phyloP scores from a whole-genome alignment of 2,329 filamentous ascomycete genomes.

The Beauveria rudraprayagi region DNA sequence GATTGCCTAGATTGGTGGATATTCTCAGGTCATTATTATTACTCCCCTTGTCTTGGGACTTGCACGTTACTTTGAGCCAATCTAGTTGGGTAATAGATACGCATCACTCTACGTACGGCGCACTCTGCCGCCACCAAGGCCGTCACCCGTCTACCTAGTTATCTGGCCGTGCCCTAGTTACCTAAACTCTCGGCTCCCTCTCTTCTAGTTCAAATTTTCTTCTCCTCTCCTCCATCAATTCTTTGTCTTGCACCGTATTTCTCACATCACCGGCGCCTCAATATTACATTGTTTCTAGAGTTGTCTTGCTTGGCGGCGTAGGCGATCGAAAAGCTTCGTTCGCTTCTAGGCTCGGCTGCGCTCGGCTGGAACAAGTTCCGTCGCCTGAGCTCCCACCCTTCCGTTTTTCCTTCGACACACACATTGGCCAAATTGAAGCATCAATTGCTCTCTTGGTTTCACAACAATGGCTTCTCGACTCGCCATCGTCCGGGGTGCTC shows the following conservation, averaged over 20 bases:
- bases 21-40: background rate
- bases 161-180: background rate
- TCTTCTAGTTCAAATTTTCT: slow-evolving; percentile 2
- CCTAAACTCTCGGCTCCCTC: background rate
- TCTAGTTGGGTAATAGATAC: slow-evolving; percentile 11
- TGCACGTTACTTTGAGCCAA: background rate
- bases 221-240: background rate
- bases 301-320: background rate
- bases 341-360: background rate
- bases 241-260: background rate
- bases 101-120: background rate
- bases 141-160: background rate
- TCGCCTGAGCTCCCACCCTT: slow-evolving; percentile 5
- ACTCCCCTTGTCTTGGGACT: background rate
- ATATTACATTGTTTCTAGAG: background rate
- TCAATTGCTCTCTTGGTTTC: slow-evolving; percentile 6
- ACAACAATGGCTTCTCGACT: slow-evolving; percentile 21
- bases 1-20: background rate
- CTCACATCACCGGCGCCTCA: background rate
- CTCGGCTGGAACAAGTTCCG: background rate
- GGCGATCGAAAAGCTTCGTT: slow-evolving; percentile 2
- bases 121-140: background rate
- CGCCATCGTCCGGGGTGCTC: slow-evolving; percentile 17
- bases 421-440: slow-evolving; percentile 11
- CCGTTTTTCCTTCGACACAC: background rate